Base-by-base conservation (phyloP, 2,329 filamentous ascomycete species). In the Aspergillus cejpii region DNA sequence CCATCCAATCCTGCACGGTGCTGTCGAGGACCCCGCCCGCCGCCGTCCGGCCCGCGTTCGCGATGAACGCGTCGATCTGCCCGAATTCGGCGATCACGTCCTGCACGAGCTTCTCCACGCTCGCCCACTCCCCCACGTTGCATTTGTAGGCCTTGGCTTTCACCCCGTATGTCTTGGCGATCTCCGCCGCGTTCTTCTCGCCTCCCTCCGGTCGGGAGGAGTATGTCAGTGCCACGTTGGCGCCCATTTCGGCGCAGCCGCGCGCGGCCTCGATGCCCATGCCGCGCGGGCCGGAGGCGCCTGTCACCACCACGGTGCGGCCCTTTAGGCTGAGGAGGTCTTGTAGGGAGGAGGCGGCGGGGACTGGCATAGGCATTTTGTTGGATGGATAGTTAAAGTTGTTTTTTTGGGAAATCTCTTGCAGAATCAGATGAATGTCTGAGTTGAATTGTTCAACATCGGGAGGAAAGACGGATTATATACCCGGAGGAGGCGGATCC, bases 21-120 rank as follows among this genome's bases (percentile, higher is more conserved):
- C 80, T 80, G 51, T 87, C 84, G 39, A 87, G 72, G 60, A 87
- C 75, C 46, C 83, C 84, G 44, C 70, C 72, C 69, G 83, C 76
- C 54, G 84, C 83, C 5, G 84, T 86, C 49, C 80, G 78, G 45
- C 84, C 84, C 15, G 84, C 83, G 65, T 84, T 84, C 67, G 80
- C 80, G 53, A 84, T 77, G 67, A 83, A 82, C 56, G 75, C 77
- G 58, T 84, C 80, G 58, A 84, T 76, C 68, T 81, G 76, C 66
- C 80, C 80, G 56, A 89, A 90, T 61, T 90, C 85, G 54, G 73
- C 70, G 61, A 83, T 71, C 42, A 83, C 78, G 34, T 78, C 71
- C 51, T 72, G 65, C 57, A 83, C 78, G 44, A 82, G 68, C 64
- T 74, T 66, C 62, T 78, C 67, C 46, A 79, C 77, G 57, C 70